Conservation (phyloP, 2,329 filamentous ascomycete species). For the Cercospora citrullina region DNA sequence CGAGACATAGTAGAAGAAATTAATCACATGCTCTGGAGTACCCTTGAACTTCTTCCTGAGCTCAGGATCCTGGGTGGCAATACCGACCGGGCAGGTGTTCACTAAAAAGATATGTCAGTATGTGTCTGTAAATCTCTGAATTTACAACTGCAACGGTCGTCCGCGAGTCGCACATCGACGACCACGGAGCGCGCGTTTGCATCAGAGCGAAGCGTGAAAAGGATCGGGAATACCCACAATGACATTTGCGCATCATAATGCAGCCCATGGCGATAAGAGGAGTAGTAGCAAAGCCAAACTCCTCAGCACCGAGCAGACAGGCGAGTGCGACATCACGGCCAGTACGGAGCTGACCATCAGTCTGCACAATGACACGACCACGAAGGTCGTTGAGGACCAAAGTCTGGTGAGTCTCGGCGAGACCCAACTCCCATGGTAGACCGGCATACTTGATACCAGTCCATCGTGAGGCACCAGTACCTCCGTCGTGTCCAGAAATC, state of each 20-base stretch:
- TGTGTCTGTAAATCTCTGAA: constrained; percentile 16
- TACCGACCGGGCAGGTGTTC: constrained; percentile 88
- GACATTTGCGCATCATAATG: constrained; percentile 82
- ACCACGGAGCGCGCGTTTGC: not conserved
- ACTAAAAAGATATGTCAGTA: constrained; percentile 37
- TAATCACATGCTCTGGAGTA: constrained; percentile 94
- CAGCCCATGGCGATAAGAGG: constrained; percentile 96
- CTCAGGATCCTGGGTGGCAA: constrained; percentile 93
- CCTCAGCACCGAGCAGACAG: constrained; percentile 93
- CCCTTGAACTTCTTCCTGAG: constrained; percentile 91
- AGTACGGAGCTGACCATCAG: constrained; percentile 89
- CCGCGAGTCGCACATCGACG: not conserved
- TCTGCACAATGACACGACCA: constrained; percentile 93
- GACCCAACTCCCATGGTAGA: constrained; percentile 93
- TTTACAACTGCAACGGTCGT: not conserved
- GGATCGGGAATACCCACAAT: constrained; percentile 34
- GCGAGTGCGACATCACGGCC: constrained; percentile 93
- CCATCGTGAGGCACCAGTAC: constrained; percentile 94
- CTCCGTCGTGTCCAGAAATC: constrained; percentile 95
- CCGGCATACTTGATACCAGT: constrained; percentile 98
- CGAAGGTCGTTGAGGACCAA: constrained; percentile 92
- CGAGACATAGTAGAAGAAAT: constrained; percentile 97
- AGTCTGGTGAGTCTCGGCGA: constrained; percentile 96
- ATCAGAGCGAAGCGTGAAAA: constrained; percentile 4
- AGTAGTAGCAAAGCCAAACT: constrained; percentile 94